Evolutionary conservation across 148 eudicot genomes (phyloP), one percentile per base, ranked within the genome.

Genomic region (Nepenthes gracilis): DNA sequence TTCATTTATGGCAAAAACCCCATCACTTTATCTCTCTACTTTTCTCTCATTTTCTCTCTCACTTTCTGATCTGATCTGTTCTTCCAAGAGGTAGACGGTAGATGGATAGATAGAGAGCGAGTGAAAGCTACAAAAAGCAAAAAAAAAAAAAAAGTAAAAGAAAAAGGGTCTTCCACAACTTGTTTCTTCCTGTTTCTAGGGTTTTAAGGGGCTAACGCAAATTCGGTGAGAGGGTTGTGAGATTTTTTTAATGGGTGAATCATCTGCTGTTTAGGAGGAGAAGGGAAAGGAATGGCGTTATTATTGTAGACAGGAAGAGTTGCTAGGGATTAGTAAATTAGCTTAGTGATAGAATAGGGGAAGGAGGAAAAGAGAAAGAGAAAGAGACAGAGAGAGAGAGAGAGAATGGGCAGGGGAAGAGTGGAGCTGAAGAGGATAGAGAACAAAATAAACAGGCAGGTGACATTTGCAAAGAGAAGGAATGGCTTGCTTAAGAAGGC

Each of bases 361-460:
- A 63, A 67, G 68, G 33, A 34, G 15, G 9, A 15, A 54, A 33
- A 55, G 45, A 10, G 37, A 55, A 53, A 45, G 65, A 60, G 69
- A 23, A 23, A 23, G 23, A 23, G 23, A 68, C 70, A 36, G 73
- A 69, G 54, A 64, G 66, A 43, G 73, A 64, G 48, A 48, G 23
- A 38, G 9, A 63, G 23, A 23, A 74, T 74, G 78, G 78, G 78
- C 47, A 74, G 78, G 45, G 78, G 78, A 56, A 74, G 73, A 52
- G 78, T 74, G 57, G 78, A 74, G 65, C 40, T 74, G 66, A 74
- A 74, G 72, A 69, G 78, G 53, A 74, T 74, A 54, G 78, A 74
- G 60, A 74, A 74, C 66, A 74, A 74, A 50, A 74, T 74, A 47
- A 74, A 74, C 45, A 69, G 78, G 63, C 78, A 74, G 54, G 78